Base-by-base conservation (phyloP, 2,329 filamentous ascomycete species). In the Apiospora aurea region DNA sequence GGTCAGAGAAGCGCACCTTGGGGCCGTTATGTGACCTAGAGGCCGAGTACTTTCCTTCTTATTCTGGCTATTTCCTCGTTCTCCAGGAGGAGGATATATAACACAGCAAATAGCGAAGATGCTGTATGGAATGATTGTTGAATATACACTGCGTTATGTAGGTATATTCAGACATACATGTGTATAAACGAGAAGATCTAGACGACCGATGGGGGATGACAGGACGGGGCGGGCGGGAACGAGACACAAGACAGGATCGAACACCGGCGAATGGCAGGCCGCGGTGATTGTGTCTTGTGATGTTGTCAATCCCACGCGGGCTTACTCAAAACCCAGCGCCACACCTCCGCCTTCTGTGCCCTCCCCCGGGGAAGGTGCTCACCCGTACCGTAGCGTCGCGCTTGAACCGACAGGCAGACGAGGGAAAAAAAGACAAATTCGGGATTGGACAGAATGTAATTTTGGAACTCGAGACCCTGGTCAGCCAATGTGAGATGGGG, bases 251-350 rank as follows among this genome's bases (percentile, higher is more conserved):
- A 41, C 29, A 41, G 57, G 57, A n/a, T 64, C 57, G 57, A 41
- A 64, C 41, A 64, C 57, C 57, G 21, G 11, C 57, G 57, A 64
- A 64, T 64, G 29, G 34, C 29, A 64, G 10, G 18, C 10, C 57
- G 57, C 34, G 57, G 57, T 41, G 57, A 64, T 38, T 14, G 34
- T 41, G 57, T 64, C 57, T 64, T 64, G 57, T 64, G 57, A 64
- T 64, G 57, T 38, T 64, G 57, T 64, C 57, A 64, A 64, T 64
- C 57, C 57, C 57, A 64, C 57, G 34, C 57, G 57, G 57, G 57
- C 57, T 64, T 64, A 64, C 57, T 64, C 57, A 64, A 64, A 64
- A 38, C 34, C 34, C 34, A 64, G 57, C 57, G 57, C 57, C 57
- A 64, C 34, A 26, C 21, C 57, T 38, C 34, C 57, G 29, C 29